Base-by-base conservation (phyloP, 495 filamentous ascomycete species). In the Corynascus novoguineensis region DNA sequence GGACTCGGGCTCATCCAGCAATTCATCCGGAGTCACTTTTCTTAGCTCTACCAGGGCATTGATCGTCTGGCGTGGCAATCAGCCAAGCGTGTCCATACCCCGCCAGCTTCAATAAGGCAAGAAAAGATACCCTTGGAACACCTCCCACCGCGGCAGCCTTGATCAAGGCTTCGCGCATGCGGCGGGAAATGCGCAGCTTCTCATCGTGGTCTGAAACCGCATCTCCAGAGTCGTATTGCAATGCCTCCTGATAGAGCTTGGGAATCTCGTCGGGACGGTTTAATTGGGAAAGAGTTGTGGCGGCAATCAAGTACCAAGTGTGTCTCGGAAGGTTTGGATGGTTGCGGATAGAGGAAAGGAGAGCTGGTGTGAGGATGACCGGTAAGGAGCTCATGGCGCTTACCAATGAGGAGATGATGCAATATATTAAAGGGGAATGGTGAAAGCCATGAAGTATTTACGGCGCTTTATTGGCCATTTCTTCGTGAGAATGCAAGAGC, bases 191-290 rank as follows among this genome's bases (percentile, higher is more conserved):
- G 10, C 55, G 57, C 35, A 80, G 62, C 49, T 68, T 60, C 61
- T 75, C 72, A 12, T 74, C 73, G 19, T 69, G 67, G 15, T 56
- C 68, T 22, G 68, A 65, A 24, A 46, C 51, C 11, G 28, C 53
- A 24, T 66, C 70, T 29, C 47, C 58, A 28, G 46, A 50, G 15
- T 61, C 66, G 27, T 72, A 58, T 10, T 68, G 64, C 10, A 79
- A 53, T 2, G 76, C 78, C 60, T 74, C 62, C 10, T 68, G 55
- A 60, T 78, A 80, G 10, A 83, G 71, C 27, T 66, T 66, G 1
- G 74, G 68, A 15, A 83, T 75, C 55, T 83, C 77, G 46, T 79
- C 71, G n/a, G 79, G 74, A 1, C 76, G 71, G 61, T 83, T 83
- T 15, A 83, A 62, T 15, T 73, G 64, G 14, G 73, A 75, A 27